These are phyloP conservation scores for Colletotrichum brevisporum DNA, from an alignment of 2,329 filamentous ascomycete genomes.

Conservation along the genomic window DNA sequence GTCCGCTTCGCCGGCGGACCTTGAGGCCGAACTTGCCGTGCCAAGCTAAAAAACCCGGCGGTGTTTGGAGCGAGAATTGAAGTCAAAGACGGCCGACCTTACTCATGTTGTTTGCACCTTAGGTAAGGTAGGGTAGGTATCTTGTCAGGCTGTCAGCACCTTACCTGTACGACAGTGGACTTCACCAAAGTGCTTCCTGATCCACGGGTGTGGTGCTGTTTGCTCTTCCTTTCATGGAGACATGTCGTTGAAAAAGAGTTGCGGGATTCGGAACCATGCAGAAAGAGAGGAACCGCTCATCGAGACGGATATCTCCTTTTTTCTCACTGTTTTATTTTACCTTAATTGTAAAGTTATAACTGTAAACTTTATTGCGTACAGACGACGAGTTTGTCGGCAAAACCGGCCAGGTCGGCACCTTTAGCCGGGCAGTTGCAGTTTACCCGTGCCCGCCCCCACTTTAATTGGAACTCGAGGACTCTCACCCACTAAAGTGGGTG, in stretches of 20 bases:
- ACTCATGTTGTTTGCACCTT: too few relatives aligned
- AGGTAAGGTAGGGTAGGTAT: background rate
- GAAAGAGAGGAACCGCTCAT: background rate
- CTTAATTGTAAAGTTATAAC: conserved; percentile 25
- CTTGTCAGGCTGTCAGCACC: background rate
- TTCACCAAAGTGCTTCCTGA: too few relatives aligned
- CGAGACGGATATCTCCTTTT: background rate
- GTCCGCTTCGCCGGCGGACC: conserved; percentile 17
- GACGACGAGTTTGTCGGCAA: conserved; percentile 17
- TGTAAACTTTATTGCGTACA: conserved; percentile 23
- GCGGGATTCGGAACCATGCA: conserved; percentile 13
- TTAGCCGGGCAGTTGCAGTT: conserved; percentile 3
- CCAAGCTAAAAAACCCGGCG: background rate
- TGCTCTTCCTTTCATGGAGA: too few relatives aligned
- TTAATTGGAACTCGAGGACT: too few relatives aligned
- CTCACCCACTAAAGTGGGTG: too few relatives aligned
- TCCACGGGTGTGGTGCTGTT: too few relatives aligned
- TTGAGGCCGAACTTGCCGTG: conserved; percentile 2
- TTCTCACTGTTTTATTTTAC: conserved; percentile 1
- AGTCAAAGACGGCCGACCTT: too few relatives aligned
- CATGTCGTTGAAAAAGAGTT: conserved; percentile 23
- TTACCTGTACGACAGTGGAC: too few relatives aligned
- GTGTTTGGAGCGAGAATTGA: too few relatives aligned
- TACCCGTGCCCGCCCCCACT: too few relatives aligned
- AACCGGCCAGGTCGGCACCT: conserved; percentile 26